A percentile compares a stretch with the other conserved stretches of the same genome.
Evolutionary conservation across 768 basidiomycete species (phyloP).

Genomic region (Pholiota microspora): DNA sequence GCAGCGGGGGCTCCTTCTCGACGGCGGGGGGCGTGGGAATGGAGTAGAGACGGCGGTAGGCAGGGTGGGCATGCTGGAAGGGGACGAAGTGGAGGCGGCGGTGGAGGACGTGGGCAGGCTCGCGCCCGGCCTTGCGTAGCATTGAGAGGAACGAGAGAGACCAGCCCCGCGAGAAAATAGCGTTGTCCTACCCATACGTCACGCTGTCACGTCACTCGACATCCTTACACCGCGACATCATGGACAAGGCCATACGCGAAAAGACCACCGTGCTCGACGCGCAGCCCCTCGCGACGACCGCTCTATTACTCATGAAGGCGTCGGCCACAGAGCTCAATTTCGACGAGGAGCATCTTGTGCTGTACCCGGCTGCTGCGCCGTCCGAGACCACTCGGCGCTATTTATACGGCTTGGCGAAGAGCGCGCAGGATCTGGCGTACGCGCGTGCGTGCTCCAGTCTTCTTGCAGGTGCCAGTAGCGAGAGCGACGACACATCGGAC

Average conservation of each 20-base stretch:
- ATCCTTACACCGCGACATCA: neutral
- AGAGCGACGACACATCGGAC: slow-evolving; percentile 57
- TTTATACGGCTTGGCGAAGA: slow-evolving; percentile 33
- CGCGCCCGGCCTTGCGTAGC: slow-evolving; percentile 14
- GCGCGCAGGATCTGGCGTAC: slow-evolving; percentile 38
- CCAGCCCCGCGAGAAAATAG: neutral
- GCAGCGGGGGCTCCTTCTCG: slow-evolving; percentile 9
- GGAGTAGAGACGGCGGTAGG: slow-evolving; percentile 17
- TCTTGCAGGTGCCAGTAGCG: slow-evolving; percentile 50
- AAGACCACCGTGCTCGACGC: slow-evolving; percentile 9
- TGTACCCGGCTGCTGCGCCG: slow-evolving; percentile 11
- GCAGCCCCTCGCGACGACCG: slow-evolving; percentile 12
- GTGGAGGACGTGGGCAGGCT: neutral
- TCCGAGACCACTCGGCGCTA: slow-evolving; percentile 9
- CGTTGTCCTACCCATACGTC: slow-evolving; percentile 10
- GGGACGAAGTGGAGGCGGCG: slow-evolving; percentile 1
- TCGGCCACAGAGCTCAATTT: slow-evolving; percentile 1
- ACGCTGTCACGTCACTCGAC: slow-evolving; percentile 8
- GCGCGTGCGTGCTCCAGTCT: slow-evolving; percentile 47
- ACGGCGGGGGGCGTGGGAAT: slow-evolving; percentile 15
- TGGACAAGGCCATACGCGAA: neutral
- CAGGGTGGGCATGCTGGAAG: neutral
- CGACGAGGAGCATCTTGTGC: slow-evolving; percentile 17
- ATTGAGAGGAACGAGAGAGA: slow-evolving; percentile 4
- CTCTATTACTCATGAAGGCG: slow-evolving; percentile 2